These are phyloP conservation scores for Lactarius akahatsu DNA, from an alignment of 768 basidiomycete genomes.

Conservation along the genomic window DNA sequence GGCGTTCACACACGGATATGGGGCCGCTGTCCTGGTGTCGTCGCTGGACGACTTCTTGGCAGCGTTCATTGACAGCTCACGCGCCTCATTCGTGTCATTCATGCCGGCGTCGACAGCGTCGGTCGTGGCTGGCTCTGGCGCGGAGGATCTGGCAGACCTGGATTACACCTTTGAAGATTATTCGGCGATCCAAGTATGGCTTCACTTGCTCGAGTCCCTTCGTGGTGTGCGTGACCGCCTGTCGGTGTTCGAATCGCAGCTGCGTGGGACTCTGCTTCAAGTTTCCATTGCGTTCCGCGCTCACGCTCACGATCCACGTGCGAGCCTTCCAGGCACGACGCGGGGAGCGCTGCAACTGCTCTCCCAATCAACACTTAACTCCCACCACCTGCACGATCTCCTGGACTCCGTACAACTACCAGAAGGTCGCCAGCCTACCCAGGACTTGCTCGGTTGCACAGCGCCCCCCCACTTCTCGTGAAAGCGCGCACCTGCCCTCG, in stretches of 20 bases:
- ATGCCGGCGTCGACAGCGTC: slow-evolving; percentile 36
- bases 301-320: slow-evolving; percentile 55
- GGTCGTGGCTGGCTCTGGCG: slow-evolving; percentile 30
- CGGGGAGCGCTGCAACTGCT: slow-evolving; percentile 73
- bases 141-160: slow-evolving; percentile 69
- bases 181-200: slow-evolving; percentile 76
- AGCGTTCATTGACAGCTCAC: slow-evolving; percentile 65
- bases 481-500: slow-evolving; percentile 56
- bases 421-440: slow-evolving; percentile 31
- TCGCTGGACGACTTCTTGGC: slow-evolving; percentile 72
- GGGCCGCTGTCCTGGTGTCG: slow-evolving; percentile 65
- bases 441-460: slow-evolving; percentile 34
- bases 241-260: slow-evolving; percentile 62
- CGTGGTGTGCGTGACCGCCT: slow-evolving; percentile 71
- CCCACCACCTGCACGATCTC: slow-evolving; percentile 65
- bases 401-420: slow-evolving; percentile 54
- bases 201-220: slow-evolving; percentile 83
- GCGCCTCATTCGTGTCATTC: slow-evolving; percentile 31
- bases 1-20: slow-evolving; percentile 89
- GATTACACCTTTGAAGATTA: slow-evolving; percentile 89
- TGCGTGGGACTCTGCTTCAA: slow-evolving; percentile 58
- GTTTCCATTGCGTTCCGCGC: slow-evolving; percentile 59
- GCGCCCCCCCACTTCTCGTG: slow-evolving; percentile 46
- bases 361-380: slow-evolving; percentile 82
- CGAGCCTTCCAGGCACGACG: slow-evolving; percentile 53